Evolutionary conservation across 805 yeast species (phyloP).

Genomic region (Starmerella apicola): DNA sequence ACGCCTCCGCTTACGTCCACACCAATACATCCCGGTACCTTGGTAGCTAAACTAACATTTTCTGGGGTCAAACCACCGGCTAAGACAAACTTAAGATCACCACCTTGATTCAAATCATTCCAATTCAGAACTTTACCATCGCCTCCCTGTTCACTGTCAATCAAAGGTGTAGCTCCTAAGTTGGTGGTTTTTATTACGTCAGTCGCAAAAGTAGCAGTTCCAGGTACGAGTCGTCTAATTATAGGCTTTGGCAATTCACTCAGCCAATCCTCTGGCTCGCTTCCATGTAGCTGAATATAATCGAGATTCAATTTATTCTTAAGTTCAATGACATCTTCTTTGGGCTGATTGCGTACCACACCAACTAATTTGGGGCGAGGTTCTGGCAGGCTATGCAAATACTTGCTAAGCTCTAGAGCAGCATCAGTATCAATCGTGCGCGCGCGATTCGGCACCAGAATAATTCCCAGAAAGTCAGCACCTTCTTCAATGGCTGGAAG

Average conservation of each 20-base stretch:
- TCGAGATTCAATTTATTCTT: conserved; percentile 43
- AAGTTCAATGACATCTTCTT: conserved; percentile 43
- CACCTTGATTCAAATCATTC: conserved; percentile 30
- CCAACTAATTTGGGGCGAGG: conserved; percentile 48
- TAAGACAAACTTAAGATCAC: conserved; percentile 38
- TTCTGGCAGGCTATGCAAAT: conserved; percentile 21
- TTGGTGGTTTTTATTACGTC: conserved; percentile 11
- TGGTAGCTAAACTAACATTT: conserved; percentile 48
- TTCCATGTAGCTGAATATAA: conserved; percentile 81
- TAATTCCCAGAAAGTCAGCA: conserved; percentile 71
- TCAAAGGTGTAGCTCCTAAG: conserved; percentile 34
- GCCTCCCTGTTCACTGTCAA: conserved; percentile 88
- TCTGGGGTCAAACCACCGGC: conserved; percentile 85
- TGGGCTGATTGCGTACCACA: conserved; percentile 72
- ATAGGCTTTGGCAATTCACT: conserved; percentile 40
- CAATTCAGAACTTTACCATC: conserved; percentile 77
- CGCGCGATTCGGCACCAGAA: conserved; percentile 69
- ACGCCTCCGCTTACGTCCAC: conserved; percentile 95
- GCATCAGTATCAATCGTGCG: conserved; percentile 46
- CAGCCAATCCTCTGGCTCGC: conserved; percentile 42
- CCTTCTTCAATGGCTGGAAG: conserved; percentile 53
- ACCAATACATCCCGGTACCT: conserved; percentile 54
- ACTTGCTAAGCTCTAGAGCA: conserved; percentile 37
- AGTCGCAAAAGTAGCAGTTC: conserved; percentile 30
- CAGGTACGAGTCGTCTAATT: conserved; percentile 60